These are phyloP conservation scores for Atractiella rhizophila DNA, from an alignment of 768 basidiomycete genomes.

Conservation along the genomic window DNA sequence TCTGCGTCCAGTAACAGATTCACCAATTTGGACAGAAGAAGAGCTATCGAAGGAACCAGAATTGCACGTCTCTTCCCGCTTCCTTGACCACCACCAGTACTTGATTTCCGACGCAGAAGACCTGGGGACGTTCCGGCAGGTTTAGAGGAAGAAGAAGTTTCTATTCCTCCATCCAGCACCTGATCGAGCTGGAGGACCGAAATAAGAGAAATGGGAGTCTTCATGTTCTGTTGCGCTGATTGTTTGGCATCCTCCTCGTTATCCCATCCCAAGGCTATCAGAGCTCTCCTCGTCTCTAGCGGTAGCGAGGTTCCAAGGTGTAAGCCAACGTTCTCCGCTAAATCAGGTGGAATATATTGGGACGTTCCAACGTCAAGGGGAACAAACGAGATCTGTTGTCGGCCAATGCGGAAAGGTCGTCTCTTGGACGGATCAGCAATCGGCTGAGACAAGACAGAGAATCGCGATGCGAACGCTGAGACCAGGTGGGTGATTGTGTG, in stretches of 20 bases:
- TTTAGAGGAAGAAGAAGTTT: constrained; percentile 16
- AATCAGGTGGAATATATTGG: too few species aligned
- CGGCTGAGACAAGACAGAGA: too few species aligned
- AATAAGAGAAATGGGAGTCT: constrained; percentile 39
- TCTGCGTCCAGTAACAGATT: constrained; percentile 32
- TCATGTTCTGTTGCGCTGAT: constrained; percentile 32
- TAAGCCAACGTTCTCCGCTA: too few species aligned
- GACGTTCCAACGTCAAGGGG: too few species aligned
- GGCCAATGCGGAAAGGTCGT: too few species aligned
- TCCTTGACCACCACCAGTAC: constrained; percentile 22
- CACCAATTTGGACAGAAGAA: constrained; percentile 33
- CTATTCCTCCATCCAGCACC: constrained; percentile 22
- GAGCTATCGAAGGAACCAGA: constrained; percentile 37
- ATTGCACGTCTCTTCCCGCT: constrained; percentile 37
- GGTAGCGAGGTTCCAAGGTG: constrained; percentile 30
- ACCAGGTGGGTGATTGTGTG: too few species aligned
- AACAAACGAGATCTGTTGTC: too few species aligned
- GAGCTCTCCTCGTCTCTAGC: constrained; percentile 35
- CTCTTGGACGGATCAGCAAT: too few species aligned
- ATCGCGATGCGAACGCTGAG: too few species aligned
- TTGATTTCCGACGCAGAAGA: constrained; percentile 35
- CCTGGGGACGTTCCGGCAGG: background rate
- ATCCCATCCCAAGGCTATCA: constrained; percentile 52
- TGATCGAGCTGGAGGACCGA: constrained; percentile 35
- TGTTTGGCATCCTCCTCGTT: constrained; percentile 27